phyloP scores from a whole-genome alignment of 805 yeast genomes.

The Candida yuanshanica region DNA sequence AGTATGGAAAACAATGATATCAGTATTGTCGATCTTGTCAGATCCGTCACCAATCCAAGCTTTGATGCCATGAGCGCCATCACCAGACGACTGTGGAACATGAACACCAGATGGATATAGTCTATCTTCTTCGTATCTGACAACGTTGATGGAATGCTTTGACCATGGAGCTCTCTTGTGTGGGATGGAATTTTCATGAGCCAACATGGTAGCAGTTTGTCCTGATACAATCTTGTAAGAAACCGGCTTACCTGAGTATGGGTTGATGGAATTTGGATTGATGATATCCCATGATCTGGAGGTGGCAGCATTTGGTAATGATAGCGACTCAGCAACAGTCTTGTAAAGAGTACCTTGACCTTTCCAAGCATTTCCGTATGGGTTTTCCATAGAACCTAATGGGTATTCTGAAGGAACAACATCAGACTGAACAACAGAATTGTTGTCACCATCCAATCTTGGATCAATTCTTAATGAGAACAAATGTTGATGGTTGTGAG shows the following conservation, averaged over 20 bases:
- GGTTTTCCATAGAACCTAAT: slow-evolving; percentile 62
- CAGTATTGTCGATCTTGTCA: slow-evolving; percentile 58
- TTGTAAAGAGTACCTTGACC: slow-evolving; percentile 61
- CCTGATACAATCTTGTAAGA: slow-evolving; percentile 73
- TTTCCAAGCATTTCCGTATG: slow-evolving; percentile 74
- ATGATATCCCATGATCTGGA: slow-evolving; percentile 74
- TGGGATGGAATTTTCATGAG: slow-evolving; percentile 68
- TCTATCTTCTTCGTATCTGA: slow-evolving; percentile 68
- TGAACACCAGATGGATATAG: slow-evolving; percentile 78
- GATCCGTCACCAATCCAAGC: slow-evolving; percentile 62
- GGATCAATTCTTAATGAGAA: slow-evolving; percentile 76
- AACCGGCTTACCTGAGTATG: slow-evolving; percentile 69
- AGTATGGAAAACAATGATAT: slow-evolving; percentile 72
- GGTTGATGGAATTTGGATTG: slow-evolving; percentile 63
- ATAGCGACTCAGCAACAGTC: slow-evolving; percentile 60
- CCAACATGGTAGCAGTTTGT: slow-evolving; percentile 67
- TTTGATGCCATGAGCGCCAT: slow-evolving; percentile 59
- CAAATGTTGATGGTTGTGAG: slow-evolving; percentile 84
- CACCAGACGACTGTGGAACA: slow-evolving; percentile 71
- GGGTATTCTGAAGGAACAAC: slow-evolving; percentile 55
- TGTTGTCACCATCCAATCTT: slow-evolving; percentile 73
- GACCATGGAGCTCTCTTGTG: slow-evolving; percentile 85
- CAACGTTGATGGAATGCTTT: slow-evolving; percentile 55
- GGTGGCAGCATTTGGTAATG: slow-evolving; percentile 54
- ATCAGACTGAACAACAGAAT: slow-evolving; percentile 66